phyloP scores from a whole-genome alignment of 2,329 filamentous ascomycete genomes.

The Neospermospora avenae region DNA sequence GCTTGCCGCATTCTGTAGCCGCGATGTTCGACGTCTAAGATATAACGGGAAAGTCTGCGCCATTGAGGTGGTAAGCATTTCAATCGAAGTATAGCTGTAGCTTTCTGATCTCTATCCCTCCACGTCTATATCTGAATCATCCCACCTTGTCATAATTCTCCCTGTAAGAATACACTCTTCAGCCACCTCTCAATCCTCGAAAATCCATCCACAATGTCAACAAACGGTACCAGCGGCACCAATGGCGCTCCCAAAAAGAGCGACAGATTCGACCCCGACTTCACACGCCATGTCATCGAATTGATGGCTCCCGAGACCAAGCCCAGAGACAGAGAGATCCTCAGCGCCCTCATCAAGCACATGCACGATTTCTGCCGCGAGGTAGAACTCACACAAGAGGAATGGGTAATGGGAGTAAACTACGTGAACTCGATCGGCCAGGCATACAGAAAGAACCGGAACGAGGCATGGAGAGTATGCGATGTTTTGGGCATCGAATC shows the following conservation, averaged over 20 bases:
- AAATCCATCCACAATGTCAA: background rate
- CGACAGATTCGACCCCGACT: constrained; percentile 65
- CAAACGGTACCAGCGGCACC: constrained; percentile 10
- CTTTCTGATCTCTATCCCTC: too few species aligned
- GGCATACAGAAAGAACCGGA: constrained; percentile 60
- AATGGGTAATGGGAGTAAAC: constrained; percentile 73
- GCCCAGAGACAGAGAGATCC: constrained; percentile 61
- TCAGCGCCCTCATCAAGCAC: constrained; percentile 64
- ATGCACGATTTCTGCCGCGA: constrained; percentile 78
- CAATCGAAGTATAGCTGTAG: background rate
- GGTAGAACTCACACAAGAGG: constrained; percentile 71
- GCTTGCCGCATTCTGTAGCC: background rate
- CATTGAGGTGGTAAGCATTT: background rate
- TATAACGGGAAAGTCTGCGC: background rate
- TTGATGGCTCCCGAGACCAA: constrained; percentile 68
- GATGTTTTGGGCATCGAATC: constrained; percentile 74
- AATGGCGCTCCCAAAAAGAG: constrained; percentile 4
- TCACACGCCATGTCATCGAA: constrained; percentile 71
- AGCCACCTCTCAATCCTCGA: background rate
- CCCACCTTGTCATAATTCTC: background rate
- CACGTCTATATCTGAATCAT: background rate
- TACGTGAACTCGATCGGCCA: constrained; percentile 74
- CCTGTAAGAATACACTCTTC: background rate
- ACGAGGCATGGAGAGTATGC: constrained; percentile 70
- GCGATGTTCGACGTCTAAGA: background rate